Conservation (phyloP, 345 rosid genomes). For the Raphanus raphanistrum region DNA sequence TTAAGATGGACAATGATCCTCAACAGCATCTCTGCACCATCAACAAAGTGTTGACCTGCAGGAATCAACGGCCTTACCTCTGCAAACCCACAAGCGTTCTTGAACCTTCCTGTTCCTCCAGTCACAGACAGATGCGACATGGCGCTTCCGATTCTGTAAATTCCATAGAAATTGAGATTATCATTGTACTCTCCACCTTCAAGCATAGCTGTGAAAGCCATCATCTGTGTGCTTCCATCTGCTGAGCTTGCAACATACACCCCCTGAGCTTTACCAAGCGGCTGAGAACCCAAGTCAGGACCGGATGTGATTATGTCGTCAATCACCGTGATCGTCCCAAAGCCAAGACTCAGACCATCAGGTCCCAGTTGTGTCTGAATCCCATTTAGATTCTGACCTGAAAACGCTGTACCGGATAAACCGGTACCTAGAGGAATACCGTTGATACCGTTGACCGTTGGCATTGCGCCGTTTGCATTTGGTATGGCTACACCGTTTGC, state of each 20-base stretch:
- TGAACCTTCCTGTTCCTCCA: slow-evolving; percentile 83
- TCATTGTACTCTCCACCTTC: slow-evolving; percentile 93
- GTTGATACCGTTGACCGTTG: slow-evolving; percentile 66
- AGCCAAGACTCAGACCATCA: slow-evolving; percentile 75
- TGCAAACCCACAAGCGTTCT: slow-evolving; percentile 59
- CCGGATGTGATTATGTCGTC: slow-evolving; percentile 75
- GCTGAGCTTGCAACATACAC: slow-evolving; percentile 82
- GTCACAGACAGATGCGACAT: slow-evolving; percentile 67
- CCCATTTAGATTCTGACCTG: slow-evolving; percentile 44
- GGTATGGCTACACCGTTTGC: slow-evolving; percentile 64
- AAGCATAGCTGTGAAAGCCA: slow-evolving; percentile 84
- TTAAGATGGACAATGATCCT: slow-evolving; percentile 70
- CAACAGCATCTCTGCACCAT: slow-evolving; percentile 72
- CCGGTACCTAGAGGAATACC: slow-evolving; percentile 92
- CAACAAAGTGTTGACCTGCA: slow-evolving; percentile 58
- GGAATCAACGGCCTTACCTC: slow-evolving; percentile 73
- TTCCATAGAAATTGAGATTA: slow-evolving; percentile 76
- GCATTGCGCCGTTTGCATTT: slow-evolving; percentile 81
- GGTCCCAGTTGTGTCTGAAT: slow-evolving; percentile 79
- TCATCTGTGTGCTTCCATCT: slow-evolving; percentile 82
- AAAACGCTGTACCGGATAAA: slow-evolving; percentile 62
- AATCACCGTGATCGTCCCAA: slow-evolving; percentile 84
- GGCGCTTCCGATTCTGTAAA: slow-evolving; percentile 63
- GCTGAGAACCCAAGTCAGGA: slow-evolving; percentile 71
- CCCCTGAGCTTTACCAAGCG: slow-evolving; percentile 84